A percentile compares a stretch with the other conserved stretches of the same genome.
Conservation (phyloP, 345 rosid genomes). For the Pseudoturritis turrita region DNA sequence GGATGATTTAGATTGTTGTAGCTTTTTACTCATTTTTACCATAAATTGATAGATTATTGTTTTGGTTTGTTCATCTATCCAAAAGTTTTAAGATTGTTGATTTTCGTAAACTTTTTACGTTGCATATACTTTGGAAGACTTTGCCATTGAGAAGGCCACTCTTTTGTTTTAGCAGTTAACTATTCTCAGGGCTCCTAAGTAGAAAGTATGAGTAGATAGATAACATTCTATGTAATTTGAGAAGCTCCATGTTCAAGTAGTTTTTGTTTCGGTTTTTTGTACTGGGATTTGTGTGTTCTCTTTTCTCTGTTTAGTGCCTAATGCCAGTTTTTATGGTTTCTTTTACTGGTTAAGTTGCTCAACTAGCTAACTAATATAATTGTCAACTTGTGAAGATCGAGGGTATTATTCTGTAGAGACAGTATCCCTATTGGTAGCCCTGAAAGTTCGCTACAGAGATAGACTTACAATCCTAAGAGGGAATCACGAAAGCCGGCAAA, state of each 20-base stretch:
- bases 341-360: neutral
- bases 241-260: neutral
- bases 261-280: neutral
- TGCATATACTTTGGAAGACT: neutral
- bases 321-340: neutral
- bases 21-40: neutral
- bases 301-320: neutral
- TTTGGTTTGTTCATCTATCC: neutral
- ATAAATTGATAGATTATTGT: neutral
- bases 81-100: neutral
- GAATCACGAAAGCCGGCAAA: constrained; percentile 96
- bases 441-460: constrained; percentile 93
- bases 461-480: constrained; percentile 92
- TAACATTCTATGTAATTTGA: neutral
- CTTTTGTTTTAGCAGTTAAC: neutral
- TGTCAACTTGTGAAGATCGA: constrained; percentile 60
- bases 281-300: neutral
- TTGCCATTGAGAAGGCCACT: neutral
- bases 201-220: neutral
- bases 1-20: neutral
- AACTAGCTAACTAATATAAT: neutral
- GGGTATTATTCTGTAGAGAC: constrained; percentile 96
- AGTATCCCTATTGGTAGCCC: constrained; percentile 83
- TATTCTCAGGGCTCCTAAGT: neutral
- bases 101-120: neutral